Conservation (phyloP, 1,284 basidiomycete genomes). For the Puccinia horiana region DNA sequence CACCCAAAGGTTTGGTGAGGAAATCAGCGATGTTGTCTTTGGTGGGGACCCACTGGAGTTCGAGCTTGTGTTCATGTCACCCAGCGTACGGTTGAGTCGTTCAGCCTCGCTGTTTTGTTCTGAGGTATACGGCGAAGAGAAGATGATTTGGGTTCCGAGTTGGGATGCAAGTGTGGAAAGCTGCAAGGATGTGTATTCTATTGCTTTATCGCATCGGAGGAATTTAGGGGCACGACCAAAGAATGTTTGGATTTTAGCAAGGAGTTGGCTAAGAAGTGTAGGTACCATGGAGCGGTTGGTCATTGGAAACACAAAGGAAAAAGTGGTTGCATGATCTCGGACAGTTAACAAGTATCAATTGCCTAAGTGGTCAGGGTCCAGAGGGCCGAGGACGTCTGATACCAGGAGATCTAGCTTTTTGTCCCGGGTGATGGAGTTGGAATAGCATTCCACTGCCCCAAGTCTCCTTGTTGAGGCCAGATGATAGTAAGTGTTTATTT, state of each 20-base stretch:
- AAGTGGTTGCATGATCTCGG: background rate
- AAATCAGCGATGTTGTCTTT: background rate
- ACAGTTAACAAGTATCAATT: background rate
- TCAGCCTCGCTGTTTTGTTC: constrained; percentile 26
- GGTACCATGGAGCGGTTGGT: background rate
- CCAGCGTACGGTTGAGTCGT: constrained; percentile 5
- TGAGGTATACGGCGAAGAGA: background rate
- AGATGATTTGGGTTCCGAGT: background rate
- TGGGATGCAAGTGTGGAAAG: background rate
- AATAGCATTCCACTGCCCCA: too few species aligned
- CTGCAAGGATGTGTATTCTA: background rate
- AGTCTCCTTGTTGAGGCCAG: too few species aligned
- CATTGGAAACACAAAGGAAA: background rate
- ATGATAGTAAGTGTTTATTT: too few species aligned
- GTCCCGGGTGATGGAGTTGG: too few species aligned
- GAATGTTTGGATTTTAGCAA: background rate
- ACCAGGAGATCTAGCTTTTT: background rate
- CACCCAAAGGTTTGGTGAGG: constrained; percentile 1
- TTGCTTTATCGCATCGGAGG: background rate
- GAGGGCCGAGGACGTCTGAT: background rate
- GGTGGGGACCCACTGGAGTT: background rate
- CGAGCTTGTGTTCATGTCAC: background rate
- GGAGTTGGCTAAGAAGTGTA: background rate
- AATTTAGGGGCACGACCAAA: background rate
- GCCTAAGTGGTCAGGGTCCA: background rate